Evolutionary conservation across 75 land plant species (phyloP).

Genomic region (Pinus taeda): DNA sequence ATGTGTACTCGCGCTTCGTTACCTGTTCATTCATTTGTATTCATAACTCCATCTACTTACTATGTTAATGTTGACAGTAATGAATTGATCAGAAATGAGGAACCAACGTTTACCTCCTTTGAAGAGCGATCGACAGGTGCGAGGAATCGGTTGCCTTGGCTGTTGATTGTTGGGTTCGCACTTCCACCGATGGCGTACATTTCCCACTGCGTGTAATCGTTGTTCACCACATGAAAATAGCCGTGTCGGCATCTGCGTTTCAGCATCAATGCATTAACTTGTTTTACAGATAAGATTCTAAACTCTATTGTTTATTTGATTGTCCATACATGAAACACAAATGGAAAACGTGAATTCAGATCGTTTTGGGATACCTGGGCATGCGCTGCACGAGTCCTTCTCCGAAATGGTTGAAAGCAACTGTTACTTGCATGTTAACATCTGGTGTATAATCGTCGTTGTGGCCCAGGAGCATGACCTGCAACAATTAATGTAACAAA

Average conservation of each 20-base stretch:
- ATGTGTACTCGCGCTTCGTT: slow-evolving; percentile 31
- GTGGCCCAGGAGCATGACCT: slow-evolving; percentile 75
- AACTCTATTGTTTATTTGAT: background rate
- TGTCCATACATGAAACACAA: background rate
- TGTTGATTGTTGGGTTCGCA: slow-evolving; percentile 82
- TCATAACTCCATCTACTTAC: background rate
- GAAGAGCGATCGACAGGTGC: slow-evolving; percentile 57
- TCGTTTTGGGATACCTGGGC: slow-evolving; percentile 51
- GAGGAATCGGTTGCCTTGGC: slow-evolving; percentile 80
- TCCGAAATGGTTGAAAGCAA: slow-evolving; percentile 76
- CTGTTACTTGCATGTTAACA: slow-evolving; percentile 66
- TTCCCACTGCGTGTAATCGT: slow-evolving; percentile 87
- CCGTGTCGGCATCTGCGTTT: slow-evolving; percentile 81
- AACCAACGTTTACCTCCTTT: slow-evolving; percentile 51
- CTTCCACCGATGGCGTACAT: slow-evolving; percentile 98
- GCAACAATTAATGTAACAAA: background rate
- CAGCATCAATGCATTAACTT: background rate
- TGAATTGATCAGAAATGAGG: background rate
- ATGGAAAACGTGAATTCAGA: background rate
- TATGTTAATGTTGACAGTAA: background rate
- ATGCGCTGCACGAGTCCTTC: slow-evolving; percentile 73
- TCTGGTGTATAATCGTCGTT: slow-evolving; percentile 52
- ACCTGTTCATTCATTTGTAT: slow-evolving; percentile 21
- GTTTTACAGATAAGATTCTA: background rate
- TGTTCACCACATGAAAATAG: slow-evolving; percentile 88